Evolutionary conservation across 2,329 filamentous ascomycete species (phyloP), one percentile per base, ranked within the genome.

Genomic region (Nemania bipapillata): DNA sequence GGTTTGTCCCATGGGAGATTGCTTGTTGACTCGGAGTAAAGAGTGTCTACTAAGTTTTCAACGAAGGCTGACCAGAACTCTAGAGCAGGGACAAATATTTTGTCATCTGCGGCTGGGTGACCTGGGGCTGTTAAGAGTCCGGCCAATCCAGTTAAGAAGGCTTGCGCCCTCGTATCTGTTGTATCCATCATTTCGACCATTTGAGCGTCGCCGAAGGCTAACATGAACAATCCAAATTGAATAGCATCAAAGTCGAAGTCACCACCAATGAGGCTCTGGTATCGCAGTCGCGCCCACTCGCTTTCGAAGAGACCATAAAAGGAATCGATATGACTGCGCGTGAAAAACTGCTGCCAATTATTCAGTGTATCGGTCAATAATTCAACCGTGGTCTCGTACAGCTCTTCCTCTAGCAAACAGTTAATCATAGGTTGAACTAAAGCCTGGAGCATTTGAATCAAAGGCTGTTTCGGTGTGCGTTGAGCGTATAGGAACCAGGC

Each of bases 51-150:
- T 82, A 89, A 84, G 12, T 87, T 87, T 79, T 94, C 92, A 5
- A 92, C 87, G 76, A 90, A 93, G 0, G 88, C 90, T 20, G 88
- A 90, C 92, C 93, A 96, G 77, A 96, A 95, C 74, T 96, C 92
- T 15, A 95, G 84, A 0, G 90, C 88, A 1, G 89, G 87, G 0
- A 92, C 87, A 63, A 93, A 94, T 11, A 94, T 88, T 70, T 88
- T 89, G 74, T 96, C 91, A 63, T 95, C 92, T 3, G 86, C 86
- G 1, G 90, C 89, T 0, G 91, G 87, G 73, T 88, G 86, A 1
- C 92, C 92, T 12, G 88, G 83, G 12, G 89, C 86, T 22, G 85
- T 85, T 26, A 94, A 82, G 4, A 96, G 84, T 3, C 89, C 87
- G 68, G 86, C 88, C n/a, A 92, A 82, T 37, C 84, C 86, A 2